Base-by-base conservation (phyloP, 352 stramenopile genomes). In the Pythium sukuiense region DNA sequence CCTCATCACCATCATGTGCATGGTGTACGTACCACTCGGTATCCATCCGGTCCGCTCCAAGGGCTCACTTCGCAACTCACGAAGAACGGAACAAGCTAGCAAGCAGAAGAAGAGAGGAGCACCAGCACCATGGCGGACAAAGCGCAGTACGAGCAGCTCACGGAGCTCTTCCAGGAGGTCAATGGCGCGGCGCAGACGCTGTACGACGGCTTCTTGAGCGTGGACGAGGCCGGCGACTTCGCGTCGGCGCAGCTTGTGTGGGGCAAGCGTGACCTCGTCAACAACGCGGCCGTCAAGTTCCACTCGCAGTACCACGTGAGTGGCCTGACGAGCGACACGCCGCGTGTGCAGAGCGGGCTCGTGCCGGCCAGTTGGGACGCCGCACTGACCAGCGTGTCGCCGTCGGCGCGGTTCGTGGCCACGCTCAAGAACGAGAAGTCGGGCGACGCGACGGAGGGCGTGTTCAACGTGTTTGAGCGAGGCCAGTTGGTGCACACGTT, bases 231-330 rank as follows among this genome's bases (percentile, higher is more conserved):
- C 14, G 30, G 45, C 6, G 55, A 71, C 30, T 56, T 67, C 27
- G 76, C 81, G 14, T 54, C 61, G 6, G 74, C 84, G 63, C 79
- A 89, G 59, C 60, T 92, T 33, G 62, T 92, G 14, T 89, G 80
- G 83, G 57, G 69, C 68, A 78, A 82, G 61, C 86, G 72, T 35
- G 83, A 92, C 54, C 64, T 89, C 45, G 58, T 89, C 48, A 85
- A 87, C 69, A 80, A 73, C 55, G 55, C 76, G 8, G 79, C 70
- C 20, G 68, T 75, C 63, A 88, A 86, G 67, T 92, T 73, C 61
- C 80, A 88, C 14, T 55, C 74, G 43, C 76, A 85, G 56, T 76
- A 83, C 71, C 76, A 87, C 63, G 74, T 89, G 35, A 57, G 39
- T 16, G 56, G 37, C 2, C 55, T 84, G 20, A 54, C 59, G 7